Evolutionary conservation across 805 yeast species (phyloP).

Genomic region (Pichia paraexigua): DNA sequence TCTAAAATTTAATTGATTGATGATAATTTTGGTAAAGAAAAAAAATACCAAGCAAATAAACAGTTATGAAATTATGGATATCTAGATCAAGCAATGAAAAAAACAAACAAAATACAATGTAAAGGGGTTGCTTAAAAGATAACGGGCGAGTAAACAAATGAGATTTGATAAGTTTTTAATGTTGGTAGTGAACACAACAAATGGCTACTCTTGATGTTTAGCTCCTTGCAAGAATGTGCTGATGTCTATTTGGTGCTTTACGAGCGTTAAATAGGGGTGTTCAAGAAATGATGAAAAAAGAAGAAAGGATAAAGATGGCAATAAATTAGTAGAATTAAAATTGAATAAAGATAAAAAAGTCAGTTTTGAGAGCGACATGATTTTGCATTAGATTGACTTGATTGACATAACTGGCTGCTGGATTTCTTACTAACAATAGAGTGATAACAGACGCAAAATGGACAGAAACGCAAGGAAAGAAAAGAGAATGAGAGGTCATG

Average conservation of each 20-base stretch:
- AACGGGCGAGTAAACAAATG: not conserved
- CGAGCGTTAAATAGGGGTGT: not conserved
- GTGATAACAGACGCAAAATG: not conserved
- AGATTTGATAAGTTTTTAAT: not conserved
- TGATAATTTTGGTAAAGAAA: not conserved
- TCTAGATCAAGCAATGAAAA: not conserved
- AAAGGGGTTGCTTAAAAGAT: not conserved
- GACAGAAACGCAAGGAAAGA: constrained; percentile 23
- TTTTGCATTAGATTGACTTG: not conserved
- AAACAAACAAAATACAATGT: not conserved
- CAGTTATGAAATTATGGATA: not conserved
- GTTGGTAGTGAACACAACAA: not conserved
- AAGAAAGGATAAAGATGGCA: not conserved
- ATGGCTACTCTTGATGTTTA: not conserved
- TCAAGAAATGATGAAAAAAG: not conserved
- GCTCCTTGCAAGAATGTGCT: not conserved
- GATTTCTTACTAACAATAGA: not conserved
- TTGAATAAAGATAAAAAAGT: not conserved
- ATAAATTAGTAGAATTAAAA: not conserved
- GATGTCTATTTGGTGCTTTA: not conserved
- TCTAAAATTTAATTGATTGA: not conserved
- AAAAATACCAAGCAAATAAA: not conserved
- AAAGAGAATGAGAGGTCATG: constrained; percentile 27
- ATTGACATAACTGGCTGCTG: not conserved
- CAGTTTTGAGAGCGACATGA: not conserved